phyloP scores from a whole-genome alignment of 2,329 filamentous ascomycete species.

The Aurifilum marmelostoma region DNA sequence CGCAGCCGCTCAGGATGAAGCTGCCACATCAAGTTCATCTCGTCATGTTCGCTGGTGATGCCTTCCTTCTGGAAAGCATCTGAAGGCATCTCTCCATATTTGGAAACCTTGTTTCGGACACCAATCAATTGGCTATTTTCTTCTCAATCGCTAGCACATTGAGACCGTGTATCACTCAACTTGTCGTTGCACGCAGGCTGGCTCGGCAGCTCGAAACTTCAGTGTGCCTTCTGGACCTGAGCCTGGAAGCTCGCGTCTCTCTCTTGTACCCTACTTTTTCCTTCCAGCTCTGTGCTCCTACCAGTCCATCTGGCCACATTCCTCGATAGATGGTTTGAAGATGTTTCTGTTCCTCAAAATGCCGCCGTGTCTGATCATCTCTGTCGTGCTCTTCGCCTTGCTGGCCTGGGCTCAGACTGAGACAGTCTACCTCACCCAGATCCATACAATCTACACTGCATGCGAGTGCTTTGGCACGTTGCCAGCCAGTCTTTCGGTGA shows the following conservation, averaged over 20 bases:
- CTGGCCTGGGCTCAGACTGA: conserved; percentile 17
- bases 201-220: not conserved
- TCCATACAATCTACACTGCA: conserved; percentile 26
- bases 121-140: not conserved
- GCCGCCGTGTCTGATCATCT: conserved; percentile 9
- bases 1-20: not conserved
- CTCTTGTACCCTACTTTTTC: not conserved
- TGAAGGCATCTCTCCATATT: not conserved
- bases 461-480: conserved; percentile 23
- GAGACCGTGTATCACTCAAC: not conserved
- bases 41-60: not conserved
- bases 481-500: conserved; percentile 14
- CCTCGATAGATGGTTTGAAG: not conserved
- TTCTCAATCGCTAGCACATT: not conserved
- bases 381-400: conserved; percentile 14
- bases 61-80: not conserved
- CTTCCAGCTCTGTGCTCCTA: not conserved
- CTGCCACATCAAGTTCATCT: not conserved
- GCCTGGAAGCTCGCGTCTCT: not conserved
- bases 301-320: not conserved
- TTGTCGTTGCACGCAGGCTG: not conserved
- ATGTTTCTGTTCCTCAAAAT: conserved; percentile 15
- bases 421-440: conserved; percentile 27
- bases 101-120: too few species aligned
- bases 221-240: not conserved